Evolutionary conservation across 768 basidiomycete genomes (phyloP).

Genomic region (Collybiopsis confluens): DNA sequence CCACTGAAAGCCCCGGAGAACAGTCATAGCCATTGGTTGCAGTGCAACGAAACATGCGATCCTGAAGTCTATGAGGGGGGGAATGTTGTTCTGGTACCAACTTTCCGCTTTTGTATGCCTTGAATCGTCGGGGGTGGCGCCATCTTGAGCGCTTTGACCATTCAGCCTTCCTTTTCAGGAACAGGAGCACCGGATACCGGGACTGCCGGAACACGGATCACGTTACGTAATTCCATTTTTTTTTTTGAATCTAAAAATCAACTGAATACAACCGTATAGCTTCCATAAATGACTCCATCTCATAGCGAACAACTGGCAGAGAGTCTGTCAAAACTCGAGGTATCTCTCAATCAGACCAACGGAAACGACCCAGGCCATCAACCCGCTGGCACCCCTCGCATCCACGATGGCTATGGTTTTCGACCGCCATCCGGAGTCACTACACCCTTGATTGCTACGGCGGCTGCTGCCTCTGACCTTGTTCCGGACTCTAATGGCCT

Average conservation of each 20-base stretch:
- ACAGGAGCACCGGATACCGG: not conserved
- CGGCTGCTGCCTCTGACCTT: slow-evolving; percentile 11
- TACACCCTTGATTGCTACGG: slow-evolving; percentile 46
- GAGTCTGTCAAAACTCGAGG: slow-evolving; percentile 44
- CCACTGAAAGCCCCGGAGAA: slow-evolving; percentile 35
- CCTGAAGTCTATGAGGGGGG: not conserved
- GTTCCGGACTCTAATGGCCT: slow-evolving; percentile 69
- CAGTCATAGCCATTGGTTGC: slow-evolving; percentile 39
- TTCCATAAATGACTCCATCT: slow-evolving; percentile 12
- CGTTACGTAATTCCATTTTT: too few species aligned
- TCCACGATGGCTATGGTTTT: slow-evolving; percentile 81
- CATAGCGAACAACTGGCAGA: slow-evolving; percentile 40
- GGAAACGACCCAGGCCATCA: not conserved
- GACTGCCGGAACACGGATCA: not conserved
- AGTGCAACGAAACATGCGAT: slow-evolving; percentile 24
- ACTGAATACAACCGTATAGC: not conserved
- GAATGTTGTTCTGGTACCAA: not conserved
- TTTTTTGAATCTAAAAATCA: too few species aligned
- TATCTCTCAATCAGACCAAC: slow-evolving; percentile 5
- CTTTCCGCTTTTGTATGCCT: too few species aligned
- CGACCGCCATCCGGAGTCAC: slow-evolving; percentile 62
- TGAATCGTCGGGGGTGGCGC: not conserved
- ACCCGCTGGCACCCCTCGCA: slow-evolving; percentile 25
- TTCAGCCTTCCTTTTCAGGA: not conserved
- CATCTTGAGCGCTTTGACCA: not conserved